Base-by-base conservation (phyloP, 768 basidiomycete genomes). In the Auricularia cornea region DNA sequence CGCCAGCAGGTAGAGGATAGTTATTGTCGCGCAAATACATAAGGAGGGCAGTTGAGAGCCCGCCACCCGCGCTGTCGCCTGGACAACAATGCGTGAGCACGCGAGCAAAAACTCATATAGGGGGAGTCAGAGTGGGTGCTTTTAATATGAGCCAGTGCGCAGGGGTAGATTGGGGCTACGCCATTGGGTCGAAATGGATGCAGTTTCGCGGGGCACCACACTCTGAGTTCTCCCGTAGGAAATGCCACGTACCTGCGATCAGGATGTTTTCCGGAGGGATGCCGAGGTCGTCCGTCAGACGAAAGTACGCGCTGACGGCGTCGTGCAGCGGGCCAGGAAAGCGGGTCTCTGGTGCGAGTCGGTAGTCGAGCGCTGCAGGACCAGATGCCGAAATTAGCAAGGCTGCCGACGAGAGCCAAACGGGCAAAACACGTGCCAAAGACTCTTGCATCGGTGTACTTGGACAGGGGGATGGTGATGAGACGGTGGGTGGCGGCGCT, bases 61-160 rank as follows among this genome's bases (percentile, higher is more conserved):
- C 94, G 30, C 95, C 96, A 3, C 96, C 96, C 8, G 97, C 96
- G 65, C 92, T 94, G 71, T 99, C 96, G 8, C 96, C 96, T 57
- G 44, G 23, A 48, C 16, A 23, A 23, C 16, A 23, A 16, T 40
- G 38, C 11, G 6, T 48, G 20, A 48, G 44, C 44, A 48, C 23
- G 6, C 20, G 44, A 18, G n/a, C n/a, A n/a, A n/a, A n/a, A n/a
- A n/a, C n/a, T n/a, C n/a, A n/a, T n/a, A n/a, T n/a, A n/a, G n/a
- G n/a, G n/a, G n/a, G n/a, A n/a, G n/a, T n/a, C n/a, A n/a, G n/a
- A n/a, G n/a, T n/a, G n/a, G n/a, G n/a, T n/a, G n/a, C n/a, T n/a
- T n/a, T n/a, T n/a, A n/a, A n/a, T n/a, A n/a, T n/a, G n/a, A n/a
- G n/a, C n/a, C n/a, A n/a, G n/a, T n/a, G n/a, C n/a, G n/a, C n/a